Base-by-base conservation (phyloP, 1,139 yeast species). In the Zygosaccharomyces pseudobailii region DNA sequence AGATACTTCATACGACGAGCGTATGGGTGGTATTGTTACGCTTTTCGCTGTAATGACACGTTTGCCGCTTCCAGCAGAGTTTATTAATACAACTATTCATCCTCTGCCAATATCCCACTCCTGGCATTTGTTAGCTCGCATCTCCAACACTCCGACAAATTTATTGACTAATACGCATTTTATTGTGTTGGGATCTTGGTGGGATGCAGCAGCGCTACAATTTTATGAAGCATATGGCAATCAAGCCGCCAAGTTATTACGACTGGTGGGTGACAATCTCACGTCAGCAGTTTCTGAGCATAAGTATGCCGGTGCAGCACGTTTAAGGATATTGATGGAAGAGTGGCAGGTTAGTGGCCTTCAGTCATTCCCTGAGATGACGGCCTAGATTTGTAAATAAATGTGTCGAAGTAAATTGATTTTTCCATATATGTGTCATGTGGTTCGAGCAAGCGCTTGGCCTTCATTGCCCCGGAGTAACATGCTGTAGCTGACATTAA, bases 11-110 rank as follows among this genome's bases (percentile, higher is more conserved):
- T 89, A 92, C 59, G 83, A 84, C 58, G 97, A 92, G 66, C 71
- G 98, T 44, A 77, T 92, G 52, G 80, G 86, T 8, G 98, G 97
- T 4, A 88, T 92, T 49, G 75, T 82, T 53, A 80, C 95, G 0
- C 77, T 90, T 1, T 92, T 85, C 79, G 74, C 90, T 0, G 89
- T 84, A 0, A 77, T 90, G 60, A 77, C 92, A 0, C 69, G 82
- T 41, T 62, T 57, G 52, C 70, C 53, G 17, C 48, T 52, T 42
- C 65, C 57, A 36, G 56, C 35, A 44, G 61, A 40, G 51, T 57
- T 59, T 32, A 62, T 56, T 35, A 54, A 49, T 59, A 59, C 58
- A 54, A 58, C 43, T 56, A 59, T 52, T 57, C 88, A 71, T 65
- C 90, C 77, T 3, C 61, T 79, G 47, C 80, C 85, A 3, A 61